Evolutionary conservation across 179 eudicot genomes (phyloP), one percentile per base, ranked within the genome.

Genomic region (Pouteria campechiana): DNA sequence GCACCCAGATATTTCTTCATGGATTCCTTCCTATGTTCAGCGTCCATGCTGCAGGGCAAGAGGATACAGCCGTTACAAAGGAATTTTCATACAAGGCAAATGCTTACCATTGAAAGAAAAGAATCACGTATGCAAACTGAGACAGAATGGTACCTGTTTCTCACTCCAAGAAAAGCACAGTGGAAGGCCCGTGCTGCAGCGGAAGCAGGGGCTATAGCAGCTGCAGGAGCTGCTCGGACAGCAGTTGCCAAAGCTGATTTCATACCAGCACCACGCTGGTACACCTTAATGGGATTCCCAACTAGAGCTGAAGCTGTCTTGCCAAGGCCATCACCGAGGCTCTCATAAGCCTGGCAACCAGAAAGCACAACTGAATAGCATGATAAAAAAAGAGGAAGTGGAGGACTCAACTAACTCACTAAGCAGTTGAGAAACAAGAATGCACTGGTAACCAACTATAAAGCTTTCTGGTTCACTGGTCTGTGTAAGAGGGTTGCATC

Each of bases 311-410:
- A 65, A 40, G 98, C 86, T 25, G 82, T 63, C 67, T 70, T 86
- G 9, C 84, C 86, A 1, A 86, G 40, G 33, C 98, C 98, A 55
- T 76, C 86, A 60, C 76, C 69, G 25, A 90, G 74, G 52, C 93
- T 90, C 64, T 79, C 84, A 61, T 39, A 86, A 52, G 98, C 98
- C 98, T 90, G 63, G 27, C n/a, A n/a, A n/a, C n/a, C n/a, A n/a
- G n/a, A n/a, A n/a, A n/a, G n/a, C n/a, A n/a, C n/a, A n/a, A n/a
- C n/a, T n/a, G n/a, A n/a, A n/a, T n/a, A n/a, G n/a, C n/a, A n/a
- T n/a, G n/a, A n/a, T n/a, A n/a, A n/a, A n/a, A n/a, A n/a, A n/a
- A n/a, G n/a, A n/a, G n/a, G n/a, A n/a, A n/a, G n/a, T n/a, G n/a
- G n/a, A n/a, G n/a, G n/a, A n/a, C n/a, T n/a, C n/a, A n/a, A n/a